Base-by-base conservation (phyloP, 345 rosid genomes). In the Psidium guajava region DNA sequence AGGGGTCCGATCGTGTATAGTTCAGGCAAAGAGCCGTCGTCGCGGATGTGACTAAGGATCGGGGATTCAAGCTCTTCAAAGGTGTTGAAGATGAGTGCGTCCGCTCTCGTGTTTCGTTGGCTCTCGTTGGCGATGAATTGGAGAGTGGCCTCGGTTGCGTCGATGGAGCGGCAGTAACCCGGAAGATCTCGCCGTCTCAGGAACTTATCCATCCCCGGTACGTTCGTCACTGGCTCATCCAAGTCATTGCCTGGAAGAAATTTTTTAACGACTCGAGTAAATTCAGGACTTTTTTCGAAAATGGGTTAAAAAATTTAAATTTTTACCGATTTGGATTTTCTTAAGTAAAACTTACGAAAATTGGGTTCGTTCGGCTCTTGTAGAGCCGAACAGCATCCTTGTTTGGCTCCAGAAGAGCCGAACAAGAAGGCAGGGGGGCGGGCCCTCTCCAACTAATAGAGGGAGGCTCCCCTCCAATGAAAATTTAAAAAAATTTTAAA, bases 21-120 rank as follows among this genome's bases (percentile, higher is more conserved):
- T 82, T 57, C 69, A 1, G 64, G 84, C 18, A 64, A 42, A 3
- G 74, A 61, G 11, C 42, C 22, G 2, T 80, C 50, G 58, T 42
- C n/a, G 25, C 1, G 59, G 64, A 64, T 82, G 77, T 16, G 27
- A 32, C 53, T 24, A 54, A 91, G 83, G 14, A 90, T 84, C 3
- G 91, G 89, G 4, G 1, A 87, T 83, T 91, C 94, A 0, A 92
- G 85, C 42, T 84, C 90, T 53, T 92, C 94, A n/a, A 93, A 92
- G 0, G 93, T 90, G 91, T 92, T 89, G 87, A 92, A 85, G 28
- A 93, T 86, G 3, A 92, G 86, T 8, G 83, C 92, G 16, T 81
- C 54, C 27, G 88, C 88, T 51, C 54, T 81, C 44, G 56, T 3
- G 47, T 88, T 69, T n/a, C 53, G 21, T 8, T 51, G 82, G 7